Conservation (phyloP, 306 rosid species). For the Chamaecrista fasciculata region DNA sequence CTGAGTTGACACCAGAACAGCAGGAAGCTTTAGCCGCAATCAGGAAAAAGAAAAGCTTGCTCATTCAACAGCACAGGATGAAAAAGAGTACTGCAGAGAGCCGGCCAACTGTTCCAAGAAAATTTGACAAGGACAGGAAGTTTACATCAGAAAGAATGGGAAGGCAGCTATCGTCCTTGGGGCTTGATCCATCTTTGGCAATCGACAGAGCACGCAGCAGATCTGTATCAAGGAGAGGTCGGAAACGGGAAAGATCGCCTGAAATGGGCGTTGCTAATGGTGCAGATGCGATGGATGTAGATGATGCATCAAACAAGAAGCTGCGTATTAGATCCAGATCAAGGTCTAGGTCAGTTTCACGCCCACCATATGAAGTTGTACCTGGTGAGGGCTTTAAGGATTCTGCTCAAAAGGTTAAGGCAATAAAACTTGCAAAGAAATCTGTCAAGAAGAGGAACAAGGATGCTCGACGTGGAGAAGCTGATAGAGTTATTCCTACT, state of each 20-base stretch:
- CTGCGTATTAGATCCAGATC: constrained; percentile 52
- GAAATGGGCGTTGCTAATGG: constrained; percentile 40
- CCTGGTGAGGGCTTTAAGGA: constrained; percentile 90
- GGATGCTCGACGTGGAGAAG: constrained; percentile 84
- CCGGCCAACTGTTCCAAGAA: constrained; percentile 76
- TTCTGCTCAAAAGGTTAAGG: constrained; percentile 69
- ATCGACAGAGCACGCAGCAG: constrained; percentile 68
- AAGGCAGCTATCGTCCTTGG: constrained; percentile 68
- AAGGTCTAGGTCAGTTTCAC: constrained; percentile 55
- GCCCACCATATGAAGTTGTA: constrained; percentile 61
- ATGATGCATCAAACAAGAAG: constrained; percentile 66
- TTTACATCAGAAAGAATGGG: constrained; percentile 79
- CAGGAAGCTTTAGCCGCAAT: constrained; percentile 58
- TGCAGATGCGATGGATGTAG: constrained; percentile 63
- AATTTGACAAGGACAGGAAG: constrained; percentile 61
- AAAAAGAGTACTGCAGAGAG: constrained; percentile 90
- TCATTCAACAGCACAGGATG: constrained; percentile 72
- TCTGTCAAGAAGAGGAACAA: constrained; percentile 73
- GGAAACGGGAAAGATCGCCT: constrained; percentile 71
- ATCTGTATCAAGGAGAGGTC: constrained; percentile 54
- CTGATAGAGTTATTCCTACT: constrained; percentile 83
- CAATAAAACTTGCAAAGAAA: constrained; percentile 57
- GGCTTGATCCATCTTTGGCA: constrained; percentile 68
- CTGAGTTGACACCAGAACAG: constrained; percentile 65
- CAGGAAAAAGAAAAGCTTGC: constrained; percentile 65